phyloP scores from a whole-genome alignment of 1,139 yeast species.

The Taphrina populina region DNA sequence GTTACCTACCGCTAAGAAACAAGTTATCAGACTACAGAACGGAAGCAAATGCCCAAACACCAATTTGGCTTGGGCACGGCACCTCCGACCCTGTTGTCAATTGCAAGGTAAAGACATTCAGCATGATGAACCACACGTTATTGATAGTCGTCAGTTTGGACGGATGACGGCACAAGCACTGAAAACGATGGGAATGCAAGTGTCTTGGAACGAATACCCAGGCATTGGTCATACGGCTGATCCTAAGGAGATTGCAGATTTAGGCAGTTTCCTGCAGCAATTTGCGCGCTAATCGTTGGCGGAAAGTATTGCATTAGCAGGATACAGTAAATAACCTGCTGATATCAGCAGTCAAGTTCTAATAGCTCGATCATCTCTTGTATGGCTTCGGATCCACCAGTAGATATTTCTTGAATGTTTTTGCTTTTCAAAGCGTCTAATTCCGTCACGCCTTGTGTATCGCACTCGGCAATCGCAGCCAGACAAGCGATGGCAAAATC shows the following conservation, averaged over 20 bases:
- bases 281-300: background rate
- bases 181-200: conserved; percentile 53
- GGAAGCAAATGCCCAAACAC: conserved; percentile 50
- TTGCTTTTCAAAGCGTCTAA: background rate
- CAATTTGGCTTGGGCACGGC: conserved; percentile 89
- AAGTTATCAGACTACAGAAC: conserved; percentile 45
- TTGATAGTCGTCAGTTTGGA: conserved; percentile 48
- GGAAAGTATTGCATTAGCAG: too few species aligned
- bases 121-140: background rate
- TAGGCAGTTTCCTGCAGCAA: conserved; percentile 50
- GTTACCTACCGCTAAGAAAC: conserved; percentile 63
- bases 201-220: conserved; percentile 58
- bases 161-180: conserved; percentile 48
- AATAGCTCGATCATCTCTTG: conserved; percentile 17
- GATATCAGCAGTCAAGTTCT: conserved; percentile 7
- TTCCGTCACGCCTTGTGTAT: background rate
- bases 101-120: conserved; percentile 39
- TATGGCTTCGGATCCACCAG: conserved; percentile 13
- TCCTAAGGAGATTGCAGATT: conserved; percentile 64
- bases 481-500: conserved; percentile 24
- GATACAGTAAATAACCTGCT: too few species aligned
- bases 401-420: conserved; percentile 1
- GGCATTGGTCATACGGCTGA: conserved; percentile 68
- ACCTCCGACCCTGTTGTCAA: conserved; percentile 66
- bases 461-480: conserved; percentile 21